Base-by-base conservation (phyloP, 2,329 filamentous ascomycete genomes). In the Onygenales sp. region DNA sequence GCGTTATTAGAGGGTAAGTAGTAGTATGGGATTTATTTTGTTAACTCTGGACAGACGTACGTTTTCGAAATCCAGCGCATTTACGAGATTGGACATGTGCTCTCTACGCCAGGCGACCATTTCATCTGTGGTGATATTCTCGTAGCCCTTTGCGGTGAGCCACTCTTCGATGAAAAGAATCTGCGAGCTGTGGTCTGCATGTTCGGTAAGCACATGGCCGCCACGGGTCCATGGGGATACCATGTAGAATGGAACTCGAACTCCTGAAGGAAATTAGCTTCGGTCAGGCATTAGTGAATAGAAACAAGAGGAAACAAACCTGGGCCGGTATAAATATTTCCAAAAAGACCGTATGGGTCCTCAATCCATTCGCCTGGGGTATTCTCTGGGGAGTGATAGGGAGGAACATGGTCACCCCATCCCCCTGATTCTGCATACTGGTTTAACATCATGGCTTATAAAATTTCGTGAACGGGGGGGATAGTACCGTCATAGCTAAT, bases 161-260 rank as follows among this genome's bases (percentile, higher is more conserved):
- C 76, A 78, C 59, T 75, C 64, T 61, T 80, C 78, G 1, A 81
- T 60, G 58, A 81, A 80, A 43, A 78, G 64, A 32, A 80, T 76
- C 54, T 80, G 78, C 0, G 78, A 80, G 57, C 72, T 79, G 62
- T 81, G 78, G 59, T 81, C 78, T 5, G 73, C 70, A 43, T 76
- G 75, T 60, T 80, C 78, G 0, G 76, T 78, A 56, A 78, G 79
- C 2, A 81, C 76, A 21, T 76, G 72, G 7, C 74, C 75, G 9
- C 75, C 75, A 11, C 78, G 75, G 0, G 78, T 81, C 72, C 75
- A 81, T 0, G 78, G 78, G 0, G 78, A 80, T 52, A 81, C 70
- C 62, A 81, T 78, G 58, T 77, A 76, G 55, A 80, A 77, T 0
- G 78, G 78, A 2, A 80, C 67, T 7, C 78, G 76, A 60, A 78